Percentiles rank a stretch among this genome's conserved stretches.
These are phyloP conservation scores for Sanguinoderma infundibulare DNA, from an alignment of 1,284 basidiomycete genomes.

Conservation along the genomic window DNA sequence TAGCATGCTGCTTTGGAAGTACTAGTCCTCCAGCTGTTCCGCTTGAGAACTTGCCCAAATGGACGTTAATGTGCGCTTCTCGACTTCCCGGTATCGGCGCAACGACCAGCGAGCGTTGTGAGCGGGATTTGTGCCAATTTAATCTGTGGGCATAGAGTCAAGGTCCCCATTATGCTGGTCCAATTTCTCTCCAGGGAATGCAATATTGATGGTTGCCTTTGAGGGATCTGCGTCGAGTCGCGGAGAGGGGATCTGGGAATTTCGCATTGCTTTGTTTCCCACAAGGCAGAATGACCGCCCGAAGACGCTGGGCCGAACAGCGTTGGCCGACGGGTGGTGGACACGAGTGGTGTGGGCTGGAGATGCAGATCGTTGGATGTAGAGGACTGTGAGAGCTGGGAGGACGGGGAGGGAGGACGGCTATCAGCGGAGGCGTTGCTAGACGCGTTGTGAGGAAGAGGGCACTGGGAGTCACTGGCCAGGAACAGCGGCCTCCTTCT, in stretches of 20 bases:
- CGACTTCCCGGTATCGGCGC: not conserved
- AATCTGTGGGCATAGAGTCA: not conserved
- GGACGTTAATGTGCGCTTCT: no score
- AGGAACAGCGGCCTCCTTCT: constrained; percentile 16
- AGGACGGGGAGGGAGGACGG: constrained; percentile 16
- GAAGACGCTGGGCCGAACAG: not conserved
- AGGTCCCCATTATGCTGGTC: not conserved
- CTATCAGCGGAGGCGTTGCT: constrained; percentile 31
- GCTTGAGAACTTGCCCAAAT: no score
- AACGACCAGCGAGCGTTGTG: not conserved
- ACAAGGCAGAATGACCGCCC: not conserved
- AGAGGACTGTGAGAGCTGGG: not conserved
- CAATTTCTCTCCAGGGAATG: not conserved
- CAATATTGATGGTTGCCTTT: not conserved
- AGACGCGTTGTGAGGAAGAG: constrained; percentile 24
- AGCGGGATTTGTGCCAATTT: not conserved
- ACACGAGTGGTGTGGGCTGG: not conserved
- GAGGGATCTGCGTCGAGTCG: not conserved
- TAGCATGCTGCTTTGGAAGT: not conserved
- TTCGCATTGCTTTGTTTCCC: not conserved
- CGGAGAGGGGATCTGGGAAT: not conserved
- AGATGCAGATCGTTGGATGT: not conserved
- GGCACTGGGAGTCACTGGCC: not conserved
- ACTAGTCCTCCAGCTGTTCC: not conserved
- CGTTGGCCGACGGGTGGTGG: not conserved